Percentiles rank a stretch among this genome's conserved stretches.
Evolutionary conservation across 805 yeast species (phyloP).

Genomic region (Zygotorulaspora danielsina): DNA sequence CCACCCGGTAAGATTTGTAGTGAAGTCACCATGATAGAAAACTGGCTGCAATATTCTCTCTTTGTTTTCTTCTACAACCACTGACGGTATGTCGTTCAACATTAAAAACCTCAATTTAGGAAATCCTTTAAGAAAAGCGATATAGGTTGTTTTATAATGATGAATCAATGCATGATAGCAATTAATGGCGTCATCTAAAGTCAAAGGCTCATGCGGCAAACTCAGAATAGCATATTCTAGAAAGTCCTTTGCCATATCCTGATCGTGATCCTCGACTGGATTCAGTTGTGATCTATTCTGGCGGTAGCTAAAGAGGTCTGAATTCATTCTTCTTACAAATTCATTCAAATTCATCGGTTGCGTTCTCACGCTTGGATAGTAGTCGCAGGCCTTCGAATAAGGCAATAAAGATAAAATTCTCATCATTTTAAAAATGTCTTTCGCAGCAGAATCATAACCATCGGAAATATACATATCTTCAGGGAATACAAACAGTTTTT

Average conservation of each 20-base stretch:
- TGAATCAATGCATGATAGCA: conserved; percentile 40
- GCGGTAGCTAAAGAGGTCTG: conserved; percentile 24
- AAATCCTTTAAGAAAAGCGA: conserved; percentile 35
- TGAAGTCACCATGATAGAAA: conserved; percentile 34
- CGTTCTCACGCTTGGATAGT: conserved; percentile 41
- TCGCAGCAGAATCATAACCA: conserved; percentile 31
- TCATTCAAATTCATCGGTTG: conserved; percentile 37
- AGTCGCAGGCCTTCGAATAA: conserved; percentile 43
- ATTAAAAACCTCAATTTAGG: conserved; percentile 37
- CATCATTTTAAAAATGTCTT: conserved; percentile 39
- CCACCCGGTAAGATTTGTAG: conserved; percentile 35
- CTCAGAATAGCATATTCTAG: conserved; percentile 12
- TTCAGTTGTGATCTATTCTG: conserved; percentile 25
- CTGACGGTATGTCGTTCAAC: conserved; percentile 38
- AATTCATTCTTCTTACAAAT: conserved; percentile 30
- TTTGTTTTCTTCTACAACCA: conserved; percentile 29
- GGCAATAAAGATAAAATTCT: conserved; percentile 37
- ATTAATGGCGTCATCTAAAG: conserved; percentile 33
- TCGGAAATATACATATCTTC: conserved; percentile 29
- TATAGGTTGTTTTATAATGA: conserved; percentile 35
- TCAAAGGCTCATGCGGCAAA: conserved; percentile 32
- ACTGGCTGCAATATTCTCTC: conserved; percentile 36
- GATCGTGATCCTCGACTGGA: conserved; percentile 13
- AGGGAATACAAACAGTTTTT: conserved; percentile 35
- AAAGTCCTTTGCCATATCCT: conserved; percentile 8